phyloP scores from a whole-genome alignment of 2,329 filamentous ascomycete species.

The Westerdykella sp. region DNA sequence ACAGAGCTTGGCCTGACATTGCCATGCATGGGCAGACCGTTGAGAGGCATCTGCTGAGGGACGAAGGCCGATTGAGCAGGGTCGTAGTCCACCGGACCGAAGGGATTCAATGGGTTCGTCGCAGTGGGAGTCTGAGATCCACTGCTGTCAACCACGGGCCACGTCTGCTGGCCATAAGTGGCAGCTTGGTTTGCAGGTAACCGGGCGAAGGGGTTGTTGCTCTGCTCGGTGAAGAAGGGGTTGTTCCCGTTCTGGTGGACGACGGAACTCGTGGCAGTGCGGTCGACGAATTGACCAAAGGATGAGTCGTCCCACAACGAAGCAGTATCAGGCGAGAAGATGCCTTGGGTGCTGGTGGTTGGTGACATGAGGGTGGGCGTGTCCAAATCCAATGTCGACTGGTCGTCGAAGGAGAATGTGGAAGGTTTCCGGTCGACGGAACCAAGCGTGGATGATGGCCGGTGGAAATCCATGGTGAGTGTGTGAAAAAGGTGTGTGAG shows the following conservation, averaged over 20 bases:
- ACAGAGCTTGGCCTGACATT: slow-evolving; percentile 45
- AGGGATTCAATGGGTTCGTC: slow-evolving; percentile 64
- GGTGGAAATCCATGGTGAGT: slow-evolving; percentile 33
- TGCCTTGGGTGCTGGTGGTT: slow-evolving; percentile 43
- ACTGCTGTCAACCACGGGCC: slow-evolving; percentile 59
- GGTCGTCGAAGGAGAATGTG: slow-evolving; percentile 46
- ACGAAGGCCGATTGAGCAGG: slow-evolving; percentile 40
- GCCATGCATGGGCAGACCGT: slow-evolving; percentile 33
- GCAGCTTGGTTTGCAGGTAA: slow-evolving; percentile 46
- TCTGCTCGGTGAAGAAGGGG: slow-evolving; percentile 41
- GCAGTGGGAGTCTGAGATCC: slow-evolving; percentile 70
- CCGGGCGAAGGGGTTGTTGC: slow-evolving; percentile 59
- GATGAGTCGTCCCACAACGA: slow-evolving; percentile 45
- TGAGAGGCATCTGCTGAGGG: slow-evolving; percentile 36
- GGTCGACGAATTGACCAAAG: slow-evolving; percentile 35
- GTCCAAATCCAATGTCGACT: slow-evolving; percentile 46
- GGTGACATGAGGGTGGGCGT: slow-evolving; percentile 44
- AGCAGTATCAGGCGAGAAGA: slow-evolving; percentile 47
- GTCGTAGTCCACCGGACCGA: slow-evolving; percentile 47
- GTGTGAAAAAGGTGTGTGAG: slow-evolving; percentile 33
- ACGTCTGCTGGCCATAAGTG: slow-evolving; percentile 47
- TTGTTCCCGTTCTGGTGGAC: slow-evolving; percentile 41
- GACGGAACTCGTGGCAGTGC: slow-evolving; percentile 32
- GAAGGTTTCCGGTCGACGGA: slow-evolving; percentile 35
- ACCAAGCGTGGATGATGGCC: slow-evolving; percentile 32